Evolutionary conservation across 1,139 yeast species (phyloP), one percentile per base, ranked within the genome.

Genomic region (Pichia sp.): DNA sequence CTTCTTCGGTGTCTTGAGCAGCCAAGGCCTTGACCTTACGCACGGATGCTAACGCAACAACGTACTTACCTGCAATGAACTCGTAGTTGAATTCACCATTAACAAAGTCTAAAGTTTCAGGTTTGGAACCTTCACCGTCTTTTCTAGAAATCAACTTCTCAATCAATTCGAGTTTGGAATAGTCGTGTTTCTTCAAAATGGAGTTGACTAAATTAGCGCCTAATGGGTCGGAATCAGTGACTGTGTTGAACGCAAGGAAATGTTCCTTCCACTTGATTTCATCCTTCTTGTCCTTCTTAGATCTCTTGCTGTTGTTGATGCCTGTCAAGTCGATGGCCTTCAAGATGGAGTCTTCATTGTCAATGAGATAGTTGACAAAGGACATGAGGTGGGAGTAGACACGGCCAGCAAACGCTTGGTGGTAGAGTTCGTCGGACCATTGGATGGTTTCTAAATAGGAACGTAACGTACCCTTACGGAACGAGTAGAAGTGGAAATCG

Each of bases 401-500:
- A 50, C 95, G 76, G 19, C 77, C 72, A 63, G 80, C 90, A 40
- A 83, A 76, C 3, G 94, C 89, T 37, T 86, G 81, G 4, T 81
- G 66, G 62, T 76, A 89, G 38, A 93, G 66, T 20, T 69, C 63
- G 61, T 90, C 94, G 52, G 84, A 96, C 98, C 98, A 93, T 42
- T 72, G 67, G 46, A 91, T 58, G 73, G 87, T 79, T 24, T 81
- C 83, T 34, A 87, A 58, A 61, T 93, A 93, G 21, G 93, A 84
- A 53, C 96, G 76, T 24, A 94, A 84, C 5, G 98, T 88, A 15
- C 98, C 98, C 58, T 85, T 82, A 68, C 97, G 81, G 74, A 88
- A 79, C 64, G 96, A 85, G 66, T 89, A 93, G 39, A 86, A 83
- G 66, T 93, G 99, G 82, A 93, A 93, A 64, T 93, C 99, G 58